Evolutionary conservation across 768 basidiomycete species (phyloP), one percentile per base, ranked within the genome.

Genomic region (Boletus reticulatus): DNA sequence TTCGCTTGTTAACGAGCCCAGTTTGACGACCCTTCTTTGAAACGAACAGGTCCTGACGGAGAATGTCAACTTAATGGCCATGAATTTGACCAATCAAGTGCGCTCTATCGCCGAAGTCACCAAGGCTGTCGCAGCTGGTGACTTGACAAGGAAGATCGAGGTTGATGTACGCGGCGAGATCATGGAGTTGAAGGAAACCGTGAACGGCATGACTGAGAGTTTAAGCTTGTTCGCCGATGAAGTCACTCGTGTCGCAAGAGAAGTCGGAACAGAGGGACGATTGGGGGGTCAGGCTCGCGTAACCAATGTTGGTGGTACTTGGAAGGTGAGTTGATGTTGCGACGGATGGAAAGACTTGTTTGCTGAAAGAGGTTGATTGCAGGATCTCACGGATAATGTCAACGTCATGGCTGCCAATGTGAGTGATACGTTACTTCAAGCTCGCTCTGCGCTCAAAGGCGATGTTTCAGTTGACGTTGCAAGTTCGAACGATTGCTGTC

Each of bases 191-290:
- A 90, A 92, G 73, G 86, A 91, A 72, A 98, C 94, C 1, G 94
- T 98, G 39, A 98, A 98, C 66, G 88, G 84, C 52, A 98, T 98
- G 95, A 97, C 94, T 12, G 89, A 85, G 74, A 85, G 83, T 67
- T 69, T 93, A 71, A 90, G 87, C 62, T 78, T 91, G 41, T 93
- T 94, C 69, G 92, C 92, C 0, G 88, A 89, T 63, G 90, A 93
- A 72, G 84, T 85, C 53, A 84, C 84, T 31, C 78, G 94, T 52
- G 95, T 98, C 31, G 97, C 95, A 4, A 83, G 92, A 60, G 94
- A 98, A 74, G 97, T 98, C 68, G 97, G 97, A 29, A 98, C 95
- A 9, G 97, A 98, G 69, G 97, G 96, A 34, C 82, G 87, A 62
- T 78, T 98, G 65, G 97, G 96, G 48, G 96, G 95, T 11, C 95